Evolutionary conservation across 768 basidiomycete genomes (phyloP), one percentile per base, ranked within the genome.

Genomic region (Fomitopsis serialis): DNA sequence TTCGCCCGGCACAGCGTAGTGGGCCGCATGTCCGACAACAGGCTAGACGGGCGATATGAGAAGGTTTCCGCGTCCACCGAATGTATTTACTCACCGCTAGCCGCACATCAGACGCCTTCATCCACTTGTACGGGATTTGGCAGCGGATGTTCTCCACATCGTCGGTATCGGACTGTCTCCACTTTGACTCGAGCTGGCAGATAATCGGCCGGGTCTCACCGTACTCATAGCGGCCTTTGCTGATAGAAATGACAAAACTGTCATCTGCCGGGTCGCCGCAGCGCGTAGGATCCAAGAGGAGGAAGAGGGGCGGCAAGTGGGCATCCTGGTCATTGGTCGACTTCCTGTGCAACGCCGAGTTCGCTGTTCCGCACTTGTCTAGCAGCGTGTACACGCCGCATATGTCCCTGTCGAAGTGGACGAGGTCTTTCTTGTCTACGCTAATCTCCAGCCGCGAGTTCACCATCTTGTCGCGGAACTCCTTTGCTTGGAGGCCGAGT

Each of bases 331-430:
- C 51, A 10, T 68, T 67, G 15, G 66, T 47, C 22, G 74, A 64
- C 58, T 80, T 85, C 68, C 81, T 84, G 69, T 96, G 92, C 45
- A 98, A 73, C 21, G 88, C 87, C 23, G 79, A 78, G 64, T 89
- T 92, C 8, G 95, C 92, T 1, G 91, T 92, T 7, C 94, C 93
- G 53, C 95, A 98, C 64, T 85, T 87, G 57, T 89, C 85, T 49
- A 94, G 73, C 45, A 94, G 82, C 23, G 72, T 69, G 64, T 97
- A 98, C 1, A 71, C 73, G 5, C 95, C 95, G 6, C 86, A 84
- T 43, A 97, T 84, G 63, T 91, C 82, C 44, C 87, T 83, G 66
- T 96, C 94, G 27, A 90, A 78, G 50, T 71, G 66, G 1, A 62
- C 53, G 8, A 72, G 63, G 24, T 78, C 73, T 6, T 77, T 74